Evolutionary conservation across 2,329 filamentous ascomycete species (phyloP), one percentile per base, ranked within the genome.

Genomic region (Triangularia setosa): DNA sequence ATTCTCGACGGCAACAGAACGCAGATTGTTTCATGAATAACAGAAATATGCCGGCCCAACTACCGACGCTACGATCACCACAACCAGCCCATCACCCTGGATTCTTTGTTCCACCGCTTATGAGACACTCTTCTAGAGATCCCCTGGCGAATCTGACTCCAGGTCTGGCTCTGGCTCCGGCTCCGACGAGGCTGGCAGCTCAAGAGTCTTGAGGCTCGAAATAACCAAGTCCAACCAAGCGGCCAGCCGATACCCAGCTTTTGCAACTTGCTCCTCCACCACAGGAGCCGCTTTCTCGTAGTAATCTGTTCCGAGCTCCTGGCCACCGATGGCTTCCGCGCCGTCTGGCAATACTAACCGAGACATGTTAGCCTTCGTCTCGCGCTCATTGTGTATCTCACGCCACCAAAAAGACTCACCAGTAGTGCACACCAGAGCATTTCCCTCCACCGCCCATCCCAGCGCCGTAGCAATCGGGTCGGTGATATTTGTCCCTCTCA

Each of bases 191-290:
- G 40, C 40, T 48, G 40, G 40, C 40, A 48, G 40, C 40, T 48
- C 40, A 48, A 48, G 16, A 28, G 25, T 66, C 28, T 65, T 66
- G 23, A 69, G 62, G 48, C 35, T 60, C 53, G 79, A 75, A 8
- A 79, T 85, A 70, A 90, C 87, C 69, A 82, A 76, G 72, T 90
- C 87, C 66, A 91, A 76, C 86, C 87, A 91, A 21, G 82, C 83
- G 1, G 85, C 89, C 73, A 92, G 80, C 58, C 90, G 82, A 73
- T 86, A 90, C 11, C 90, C 90, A 3, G 87, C 90, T 68, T 84
- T 85, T 7, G 89, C 89, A 66, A 92, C 80, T 73, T 89, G 85
- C 65, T 84, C 73, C 75, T 91, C 86, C 55, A 91, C 80, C 64
- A 88, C 83, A 21, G 83, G 85, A n/a, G 83, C 84, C 2, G 87